Evolutionary conservation across 805 yeast species (phyloP), one percentile per base, ranked within the genome.

Genomic region (Clavispora santaluciae): DNA sequence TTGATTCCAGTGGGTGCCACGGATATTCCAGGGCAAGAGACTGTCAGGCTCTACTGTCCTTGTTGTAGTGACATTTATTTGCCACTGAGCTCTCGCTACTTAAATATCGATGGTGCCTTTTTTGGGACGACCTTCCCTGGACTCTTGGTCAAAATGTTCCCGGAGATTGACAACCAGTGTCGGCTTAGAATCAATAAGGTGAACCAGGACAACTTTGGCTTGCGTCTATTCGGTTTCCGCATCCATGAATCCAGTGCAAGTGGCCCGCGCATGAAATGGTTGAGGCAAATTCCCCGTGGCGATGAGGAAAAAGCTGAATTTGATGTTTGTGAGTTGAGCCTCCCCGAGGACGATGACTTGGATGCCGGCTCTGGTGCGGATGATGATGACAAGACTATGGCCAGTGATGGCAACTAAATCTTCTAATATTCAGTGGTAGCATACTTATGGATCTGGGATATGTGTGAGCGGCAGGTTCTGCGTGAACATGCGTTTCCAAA

Each of bases 71-170:
- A 93, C 56, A 73, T 91, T 30, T 93, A 93, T 62, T 65, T 88
- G 38, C 98, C 98, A 1, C 79, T 83, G 41, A 82, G 89, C 41
- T 80, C 90, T n/a, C 73, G 95, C 46, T 90, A 86, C 62, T 68
- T 86, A 43, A 86, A 87, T 56, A 78, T 93, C 33, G 99, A 93
- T 63, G 99, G 99, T 5, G 96, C 98, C 1, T 93, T 84, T 56
- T 93, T 95, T 68, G 98, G 99, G 5, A 88, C 98, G 0, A 82
- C 95, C 25, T 93, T 93, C 66, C 93, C 96, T 1, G 97, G 96
- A 2, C 75, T 93, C 51, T 85, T 93, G 54, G 78, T 93, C 45
- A 86, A 89, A 58, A 84, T 86, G 76, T 89, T 83, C 66, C 88
- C 93, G n/a, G 97, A 88, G 49, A 78, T 89, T 38, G 95, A 85